phyloP scores from a whole-genome alignment of 78 protist species.

The Dictyostelium purpureum region DNA sequence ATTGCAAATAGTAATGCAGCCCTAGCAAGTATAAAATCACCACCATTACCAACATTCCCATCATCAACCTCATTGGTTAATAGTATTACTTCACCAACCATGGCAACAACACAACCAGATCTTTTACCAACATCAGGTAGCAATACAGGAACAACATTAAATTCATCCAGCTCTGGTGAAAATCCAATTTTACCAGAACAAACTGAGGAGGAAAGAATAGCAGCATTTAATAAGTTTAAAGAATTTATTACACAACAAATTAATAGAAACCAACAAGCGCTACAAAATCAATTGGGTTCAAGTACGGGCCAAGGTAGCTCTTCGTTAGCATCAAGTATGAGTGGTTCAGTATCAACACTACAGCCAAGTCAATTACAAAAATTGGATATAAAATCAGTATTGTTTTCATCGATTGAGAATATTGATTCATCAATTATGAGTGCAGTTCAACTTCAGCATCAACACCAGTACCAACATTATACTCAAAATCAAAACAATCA shows the following conservation, averaged over 20 bases:
- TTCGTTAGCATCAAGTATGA: not conserved
- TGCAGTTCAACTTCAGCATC: not conserved
- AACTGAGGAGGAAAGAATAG: conserved; percentile 50
- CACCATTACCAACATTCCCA: not conserved
- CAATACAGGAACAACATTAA: not conserved
- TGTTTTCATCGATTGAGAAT: not conserved
- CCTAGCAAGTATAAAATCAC: not conserved
- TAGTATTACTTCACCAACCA: not conserved
- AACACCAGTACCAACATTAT: not conserved
- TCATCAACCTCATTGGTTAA: not conserved
- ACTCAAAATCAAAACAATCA: not conserved
- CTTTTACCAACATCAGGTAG: not conserved
- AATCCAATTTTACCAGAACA: conserved; percentile 17
- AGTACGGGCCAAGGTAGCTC: not conserved
- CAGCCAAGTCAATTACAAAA: not conserved
- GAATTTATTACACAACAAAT: conserved; percentile 53
- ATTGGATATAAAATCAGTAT: not conserved
- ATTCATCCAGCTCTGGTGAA: not conserved
- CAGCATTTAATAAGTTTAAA: conserved; percentile 40
- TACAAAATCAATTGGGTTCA: not conserved
- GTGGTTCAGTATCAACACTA: too few relatives aligned
- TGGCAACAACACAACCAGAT: not conserved
- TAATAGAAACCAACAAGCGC: not conserved
- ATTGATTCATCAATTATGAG: not conserved
- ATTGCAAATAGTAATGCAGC: not conserved